These are phyloP conservation scores for Trametes gibbosa DNA, from an alignment of 768 basidiomycete species.

Conservation along the genomic window DNA sequence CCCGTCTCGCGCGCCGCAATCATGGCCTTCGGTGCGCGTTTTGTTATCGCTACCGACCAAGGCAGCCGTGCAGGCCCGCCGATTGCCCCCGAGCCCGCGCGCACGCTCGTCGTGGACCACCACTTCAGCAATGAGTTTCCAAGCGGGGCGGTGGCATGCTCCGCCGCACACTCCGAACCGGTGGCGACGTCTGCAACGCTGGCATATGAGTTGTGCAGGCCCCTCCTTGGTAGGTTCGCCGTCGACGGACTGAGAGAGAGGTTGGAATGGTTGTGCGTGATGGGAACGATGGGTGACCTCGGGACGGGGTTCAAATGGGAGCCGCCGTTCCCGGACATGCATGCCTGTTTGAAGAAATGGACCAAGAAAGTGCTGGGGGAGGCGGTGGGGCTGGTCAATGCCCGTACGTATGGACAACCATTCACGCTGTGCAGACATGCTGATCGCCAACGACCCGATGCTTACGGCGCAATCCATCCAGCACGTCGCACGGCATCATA, in stretches of 20 bases:
- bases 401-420: constrained; percentile 29
- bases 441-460: neutral
- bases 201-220: constrained; percentile 39
- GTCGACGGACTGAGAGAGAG: constrained; percentile 15
- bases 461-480: neutral
- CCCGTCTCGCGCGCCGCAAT: constrained; percentile 32
- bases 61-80: constrained; percentile 40
- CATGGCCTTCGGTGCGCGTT: constrained; percentile 26
- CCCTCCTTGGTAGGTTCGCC: constrained; percentile 24
- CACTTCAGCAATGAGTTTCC: constrained; percentile 43
- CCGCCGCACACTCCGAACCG: constrained; percentile 39
- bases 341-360: constrained; percentile 30
- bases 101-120: constrained; percentile 45
- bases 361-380: constrained; percentile 41
- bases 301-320: constrained; percentile 31
- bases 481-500: constrained; percentile 31
- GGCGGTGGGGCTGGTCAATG: constrained; percentile 43
- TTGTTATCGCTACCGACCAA: constrained; percentile 44
- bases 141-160: constrained; percentile 32
- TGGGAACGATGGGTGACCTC: constrained; percentile 44
- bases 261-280: constrained; percentile 38
- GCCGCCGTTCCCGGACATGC: constrained; percentile 31
- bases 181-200: constrained; percentile 44
- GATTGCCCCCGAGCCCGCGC: constrained; percentile 22
- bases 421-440: neutral